Evolutionary conservation across 305 asterid species (phyloP).

Genomic region (Caryopteris hybrid): DNA sequence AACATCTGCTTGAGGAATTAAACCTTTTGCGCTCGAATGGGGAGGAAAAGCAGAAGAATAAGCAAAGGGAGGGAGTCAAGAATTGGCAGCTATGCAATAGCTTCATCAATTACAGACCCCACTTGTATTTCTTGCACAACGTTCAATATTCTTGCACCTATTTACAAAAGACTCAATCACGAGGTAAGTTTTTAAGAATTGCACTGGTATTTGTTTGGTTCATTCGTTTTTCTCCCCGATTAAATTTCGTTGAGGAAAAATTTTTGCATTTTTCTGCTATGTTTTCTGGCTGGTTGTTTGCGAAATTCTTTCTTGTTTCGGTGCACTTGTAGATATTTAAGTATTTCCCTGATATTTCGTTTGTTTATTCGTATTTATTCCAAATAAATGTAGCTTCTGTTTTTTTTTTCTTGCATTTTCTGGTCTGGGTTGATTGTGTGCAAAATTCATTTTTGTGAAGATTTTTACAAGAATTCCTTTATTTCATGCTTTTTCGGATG

Average conservation of each 20-base stretch:
- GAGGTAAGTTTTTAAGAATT: conserved; percentile 35
- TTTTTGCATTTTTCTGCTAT: background rate
- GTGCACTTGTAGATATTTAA: background rate
- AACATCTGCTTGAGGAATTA: background rate
- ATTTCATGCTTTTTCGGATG: too few species aligned
- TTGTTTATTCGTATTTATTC: too few species aligned
- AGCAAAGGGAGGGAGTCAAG: conserved; percentile 55
- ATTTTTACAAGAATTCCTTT: too few species aligned
- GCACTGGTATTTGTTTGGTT: background rate
- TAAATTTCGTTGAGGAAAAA: background rate
- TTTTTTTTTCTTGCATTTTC: background rate
- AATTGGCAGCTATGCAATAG: conserved; percentile 77
- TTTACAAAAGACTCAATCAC: conserved; percentile 76
- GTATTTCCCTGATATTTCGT: too few species aligned
- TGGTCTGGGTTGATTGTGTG: background rate
- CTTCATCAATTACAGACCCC: conserved; percentile 77
- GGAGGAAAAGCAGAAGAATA: conserved; percentile 51
- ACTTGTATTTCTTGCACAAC: conserved; percentile 88
- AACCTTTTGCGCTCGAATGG: conserved; percentile 36
- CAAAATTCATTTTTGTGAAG: too few species aligned
- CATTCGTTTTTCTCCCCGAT: background rate
- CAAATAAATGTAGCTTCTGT: too few species aligned
- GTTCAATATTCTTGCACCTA: conserved; percentile 94
- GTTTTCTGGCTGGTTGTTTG: background rate
- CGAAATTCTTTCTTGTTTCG: background rate